phyloP scores from a whole-genome alignment of 805 yeast species.

The Novakomyces olei region DNA sequence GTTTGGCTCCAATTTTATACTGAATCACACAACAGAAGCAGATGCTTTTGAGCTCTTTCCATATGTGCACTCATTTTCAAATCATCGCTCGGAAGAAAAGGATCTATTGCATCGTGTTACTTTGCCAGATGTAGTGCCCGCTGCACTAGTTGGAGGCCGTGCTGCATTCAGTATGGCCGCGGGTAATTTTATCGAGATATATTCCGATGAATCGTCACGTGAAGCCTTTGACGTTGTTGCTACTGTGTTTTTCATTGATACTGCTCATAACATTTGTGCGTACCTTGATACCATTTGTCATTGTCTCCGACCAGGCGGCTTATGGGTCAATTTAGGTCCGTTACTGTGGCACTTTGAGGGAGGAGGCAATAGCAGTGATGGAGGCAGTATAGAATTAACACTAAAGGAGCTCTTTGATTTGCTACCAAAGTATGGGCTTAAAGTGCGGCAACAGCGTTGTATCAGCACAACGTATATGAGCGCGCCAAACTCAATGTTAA shows the following conservation, averaged over 20 bases:
- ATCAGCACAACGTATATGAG: slow-evolving; percentile 1
- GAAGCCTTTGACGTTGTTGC: slow-evolving; percentile 20
- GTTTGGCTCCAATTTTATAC: slow-evolving; percentile 21
- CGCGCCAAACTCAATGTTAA: too few relatives aligned
- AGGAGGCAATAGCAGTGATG: slow-evolving; percentile 13
- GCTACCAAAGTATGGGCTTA: slow-evolving; percentile 44
- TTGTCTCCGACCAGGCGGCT: slow-evolving; percentile 27
- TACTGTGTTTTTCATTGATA: slow-evolving; percentile 62
- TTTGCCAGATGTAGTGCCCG: slow-evolving; percentile 18
- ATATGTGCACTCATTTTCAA: slow-evolving; percentile 41
- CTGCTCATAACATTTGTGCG: slow-evolving; percentile 67
- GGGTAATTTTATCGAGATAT: slow-evolving; percentile 44
- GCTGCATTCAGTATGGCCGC: slow-evolving; percentile 12
- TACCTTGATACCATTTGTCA: slow-evolving; percentile 45
- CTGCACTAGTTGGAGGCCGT: slow-evolving; percentile 4
- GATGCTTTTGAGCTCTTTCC: slow-evolving; percentile 13
- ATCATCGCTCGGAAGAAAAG: slow-evolving; percentile 27
- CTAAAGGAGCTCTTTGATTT: slow-evolving; percentile 42
- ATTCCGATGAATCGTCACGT: slow-evolving; percentile 13
- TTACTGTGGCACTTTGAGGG: slow-evolving; percentile 63
- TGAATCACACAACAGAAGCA: slow-evolving; percentile 8
- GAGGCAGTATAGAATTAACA: slow-evolving; percentile 47
- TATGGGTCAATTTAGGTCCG: slow-evolving; percentile 87
- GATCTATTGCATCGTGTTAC: slow-evolving; percentile 30
- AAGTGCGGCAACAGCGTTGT: slow-evolving; percentile 5